phyloP scores from a whole-genome alignment of 257 asterid species.

The Craterostigma plantagineum region DNA sequence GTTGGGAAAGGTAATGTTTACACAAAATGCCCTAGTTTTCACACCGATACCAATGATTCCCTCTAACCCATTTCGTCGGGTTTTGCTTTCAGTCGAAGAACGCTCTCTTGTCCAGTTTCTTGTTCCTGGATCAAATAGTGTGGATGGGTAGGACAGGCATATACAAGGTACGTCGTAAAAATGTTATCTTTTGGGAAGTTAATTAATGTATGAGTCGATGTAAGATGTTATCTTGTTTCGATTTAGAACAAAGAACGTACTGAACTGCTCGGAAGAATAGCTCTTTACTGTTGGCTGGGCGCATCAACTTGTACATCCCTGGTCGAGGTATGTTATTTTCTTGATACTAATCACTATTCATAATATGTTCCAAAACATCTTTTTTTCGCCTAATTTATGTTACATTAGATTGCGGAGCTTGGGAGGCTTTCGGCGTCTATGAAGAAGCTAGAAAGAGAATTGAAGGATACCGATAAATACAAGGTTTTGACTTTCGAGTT shows the following conservation, averaged over 20 bases:
- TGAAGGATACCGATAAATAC: slow-evolving; percentile 40
- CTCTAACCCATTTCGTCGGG: slow-evolving; percentile 5
- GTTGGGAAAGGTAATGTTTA: slow-evolving; percentile 61
- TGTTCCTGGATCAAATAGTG: slow-evolving; percentile 84
- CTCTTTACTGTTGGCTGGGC: slow-evolving; percentile 89
- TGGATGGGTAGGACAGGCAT: slow-evolving; percentile 94
- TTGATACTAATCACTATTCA: no score
- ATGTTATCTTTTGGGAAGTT: slow-evolving; percentile 1
- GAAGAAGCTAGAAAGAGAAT: slow-evolving; percentile 65
- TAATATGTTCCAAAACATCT: no score
- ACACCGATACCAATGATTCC: background rate
- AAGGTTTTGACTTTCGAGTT: slow-evolving; percentile 25
- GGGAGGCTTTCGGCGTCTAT: slow-evolving; percentile 68
- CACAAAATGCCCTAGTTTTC: background rate
- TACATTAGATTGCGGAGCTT: slow-evolving; percentile 41
- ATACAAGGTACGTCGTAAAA: slow-evolving; percentile 40
- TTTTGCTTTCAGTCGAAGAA: slow-evolving; percentile 58
- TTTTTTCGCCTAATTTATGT: no score
- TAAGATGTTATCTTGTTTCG: slow-evolving; percentile 1
- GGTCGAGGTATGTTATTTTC: slow-evolving; percentile 39
- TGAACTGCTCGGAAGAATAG: slow-evolving; percentile 64
- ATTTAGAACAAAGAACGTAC: slow-evolving; percentile 74
- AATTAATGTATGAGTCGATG: background rate
- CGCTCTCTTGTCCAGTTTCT: slow-evolving; percentile 76
- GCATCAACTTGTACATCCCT: slow-evolving; percentile 54